These are phyloP conservation scores for Aspergillus aculeatus DNA, from an alignment of 2,329 filamentous ascomycete genomes.

Conservation along the genomic window DNA sequence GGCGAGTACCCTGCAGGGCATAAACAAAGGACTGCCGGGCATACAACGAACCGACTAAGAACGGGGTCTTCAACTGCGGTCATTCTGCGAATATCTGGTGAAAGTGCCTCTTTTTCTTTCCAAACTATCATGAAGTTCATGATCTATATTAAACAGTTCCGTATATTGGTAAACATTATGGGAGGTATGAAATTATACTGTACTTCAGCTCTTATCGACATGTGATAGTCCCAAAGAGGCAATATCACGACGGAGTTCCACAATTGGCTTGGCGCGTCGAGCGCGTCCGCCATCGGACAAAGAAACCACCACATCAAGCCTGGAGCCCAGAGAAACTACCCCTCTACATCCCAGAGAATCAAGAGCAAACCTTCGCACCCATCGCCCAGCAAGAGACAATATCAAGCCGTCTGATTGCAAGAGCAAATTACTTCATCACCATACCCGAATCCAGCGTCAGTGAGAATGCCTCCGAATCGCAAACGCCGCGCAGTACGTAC, in stretches of 20 bases:
- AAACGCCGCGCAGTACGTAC: slow-evolving; percentile 32
- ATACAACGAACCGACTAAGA: too few relatives aligned
- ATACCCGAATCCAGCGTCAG: neutral
- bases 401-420: neutral
- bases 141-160: too few relatives aligned
- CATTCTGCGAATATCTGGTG: too few relatives aligned
- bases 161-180: too few relatives aligned
- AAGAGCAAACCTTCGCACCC: neutral
- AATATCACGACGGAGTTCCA: slow-evolving; percentile 18
- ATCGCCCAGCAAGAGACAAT: neutral
- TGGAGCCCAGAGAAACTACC: neutral
- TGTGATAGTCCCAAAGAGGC: slow-evolving; percentile 14
- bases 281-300: slow-evolving; percentile 17
- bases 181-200: neutral
- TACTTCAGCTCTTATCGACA: neutral
- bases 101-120: too few relatives aligned
- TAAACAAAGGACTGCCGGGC: too few relatives aligned
- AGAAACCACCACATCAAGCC: neutral
- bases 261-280: slow-evolving; percentile 18
- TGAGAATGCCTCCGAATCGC: slow-evolving; percentile 28
- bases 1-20: too few relatives aligned
- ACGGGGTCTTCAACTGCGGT: too few relatives aligned
- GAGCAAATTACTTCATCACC: neutral
- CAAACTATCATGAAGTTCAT: too few relatives aligned
- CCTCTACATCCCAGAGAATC: neutral